Percentiles rank a stretch among this genome's conserved stretches.
phyloP scores from a whole-genome alignment of 192 early-diverging fungal genomes.

The Mortierella alpina region DNA sequence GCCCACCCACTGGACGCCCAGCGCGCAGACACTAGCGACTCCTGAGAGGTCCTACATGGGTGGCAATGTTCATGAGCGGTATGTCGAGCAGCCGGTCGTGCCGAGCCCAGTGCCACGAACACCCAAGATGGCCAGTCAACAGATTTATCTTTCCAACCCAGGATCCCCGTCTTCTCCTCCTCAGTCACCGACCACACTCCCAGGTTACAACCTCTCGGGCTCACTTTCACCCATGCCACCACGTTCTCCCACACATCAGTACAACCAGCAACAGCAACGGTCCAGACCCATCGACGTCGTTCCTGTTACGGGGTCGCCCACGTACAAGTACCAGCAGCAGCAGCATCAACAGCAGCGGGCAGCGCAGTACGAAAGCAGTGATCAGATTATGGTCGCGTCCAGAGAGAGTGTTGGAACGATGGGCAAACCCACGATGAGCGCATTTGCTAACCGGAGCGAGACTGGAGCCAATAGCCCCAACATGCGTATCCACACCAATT shows the following conservation, averaged over 20 bases:
- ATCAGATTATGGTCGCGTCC: slow-evolving; percentile 22
- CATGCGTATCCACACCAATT: slow-evolving; percentile 13
- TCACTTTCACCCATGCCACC: slow-evolving; percentile 35
- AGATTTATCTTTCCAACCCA: slow-evolving; percentile 18
- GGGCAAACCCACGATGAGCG: neutral
- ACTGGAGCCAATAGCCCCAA: neutral
- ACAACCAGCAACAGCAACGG: neutral
- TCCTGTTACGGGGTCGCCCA: slow-evolving; percentile 15
- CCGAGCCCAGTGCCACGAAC: slow-evolving; percentile 29
- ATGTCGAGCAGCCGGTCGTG: slow-evolving; percentile 23
- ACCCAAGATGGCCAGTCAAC: slow-evolving; percentile 14
- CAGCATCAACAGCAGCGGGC: slow-evolving; percentile 7
- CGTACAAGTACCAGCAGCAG: slow-evolving; percentile 11
- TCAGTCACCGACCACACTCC: slow-evolving; percentile 1
- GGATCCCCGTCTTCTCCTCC: neutral
- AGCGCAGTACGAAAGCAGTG: slow-evolving; percentile 13
- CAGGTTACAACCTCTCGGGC: neutral
- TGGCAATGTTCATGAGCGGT: slow-evolving; percentile 1
- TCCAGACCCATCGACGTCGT: slow-evolving; percentile 11
- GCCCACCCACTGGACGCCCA: slow-evolving; percentile 21
- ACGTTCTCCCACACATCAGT: slow-evolving; percentile 5
- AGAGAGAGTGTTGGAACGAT: neutral
- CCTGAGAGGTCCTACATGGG: slow-evolving; percentile 12
- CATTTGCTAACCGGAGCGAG: neutral
- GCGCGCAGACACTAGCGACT: slow-evolving; percentile 11